Evolutionary conservation across 805 yeast species (phyloP).

Genomic region (Ogataea minuta): DNA sequence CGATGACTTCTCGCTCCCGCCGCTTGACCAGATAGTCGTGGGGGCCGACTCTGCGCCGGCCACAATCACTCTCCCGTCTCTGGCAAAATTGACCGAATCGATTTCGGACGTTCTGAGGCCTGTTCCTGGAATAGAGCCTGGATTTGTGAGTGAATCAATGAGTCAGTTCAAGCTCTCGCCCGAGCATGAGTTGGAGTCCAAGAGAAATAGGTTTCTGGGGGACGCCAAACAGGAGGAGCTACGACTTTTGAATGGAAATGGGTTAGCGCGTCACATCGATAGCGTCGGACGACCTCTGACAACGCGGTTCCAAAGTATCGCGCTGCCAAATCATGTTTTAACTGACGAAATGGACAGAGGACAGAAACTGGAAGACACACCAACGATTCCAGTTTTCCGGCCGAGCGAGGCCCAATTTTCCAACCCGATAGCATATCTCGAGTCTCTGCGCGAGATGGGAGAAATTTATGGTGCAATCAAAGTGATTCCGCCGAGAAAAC

Average conservation of each 20-base stretch:
- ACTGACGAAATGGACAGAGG: not conserved
- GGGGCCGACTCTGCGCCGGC: slow-evolving; percentile 1
- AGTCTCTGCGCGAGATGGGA: slow-evolving; percentile 52
- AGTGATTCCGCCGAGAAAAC: slow-evolving; percentile 53
- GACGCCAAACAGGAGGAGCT: slow-evolving; percentile 4
- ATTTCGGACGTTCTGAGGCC: slow-evolving; percentile 5
- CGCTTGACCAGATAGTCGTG: slow-evolving; percentile 2
- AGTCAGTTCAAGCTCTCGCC: not conserved
- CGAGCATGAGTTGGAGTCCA: not conserved
- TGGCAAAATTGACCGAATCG: slow-evolving; percentile 10
- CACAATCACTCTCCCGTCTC: slow-evolving; percentile 8
- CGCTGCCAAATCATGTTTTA: not conserved
- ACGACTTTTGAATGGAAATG: not conserved
- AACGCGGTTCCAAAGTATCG: not conserved
- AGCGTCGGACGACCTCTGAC: slow-evolving; percentile 2
- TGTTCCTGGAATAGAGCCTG: not conserved
- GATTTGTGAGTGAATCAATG: not conserved
- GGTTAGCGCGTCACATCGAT: not conserved
- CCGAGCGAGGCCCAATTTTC: slow-evolving; percentile 56
- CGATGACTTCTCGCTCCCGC: slow-evolving; percentile 14
- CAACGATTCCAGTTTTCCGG: slow-evolving; percentile 50
- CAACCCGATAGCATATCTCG: slow-evolving; percentile 67
- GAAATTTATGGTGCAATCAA: slow-evolving; percentile 71
- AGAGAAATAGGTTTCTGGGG: not conserved
- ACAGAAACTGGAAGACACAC: not conserved